Evolutionary conservation across 495 filamentous ascomycete species (phyloP), one percentile per base, ranked within the genome.

Genomic region (Penicillium psychrofluorescens): DNA sequence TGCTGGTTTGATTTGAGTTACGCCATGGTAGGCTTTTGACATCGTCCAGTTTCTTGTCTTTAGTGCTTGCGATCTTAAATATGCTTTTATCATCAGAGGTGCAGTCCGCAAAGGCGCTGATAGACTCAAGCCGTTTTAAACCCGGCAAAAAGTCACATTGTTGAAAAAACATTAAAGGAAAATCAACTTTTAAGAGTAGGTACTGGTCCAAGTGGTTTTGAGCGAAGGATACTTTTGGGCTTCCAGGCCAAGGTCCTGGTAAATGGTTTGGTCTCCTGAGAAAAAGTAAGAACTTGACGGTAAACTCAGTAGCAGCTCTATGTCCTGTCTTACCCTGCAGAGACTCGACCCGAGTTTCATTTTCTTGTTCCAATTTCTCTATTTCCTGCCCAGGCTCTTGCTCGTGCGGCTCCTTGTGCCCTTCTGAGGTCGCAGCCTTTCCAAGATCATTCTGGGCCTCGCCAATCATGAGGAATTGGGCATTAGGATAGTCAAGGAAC

Each of bases 391-490:
- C 63, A 2, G 84, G 85, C 15, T 79, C 74, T 45, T 78, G 74
- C 45, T 86, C 80, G 32, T 66, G 72, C 48, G 77, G 70, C 45
- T 84, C 77, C 27, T 67, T 75, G 4, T 71, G 62, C 41, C 77
- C 66, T 49, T 81, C 75, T 41, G 81, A 78, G 35, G 76, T 77
- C 6, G 61, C 59, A 1, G 85, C 85, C 52, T 83, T 86, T 8
- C 72, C 70, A 29, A 86, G 56, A 1, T 62, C 57, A 7, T 77
- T 77, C 2, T 78, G 70, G 1, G 75, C 77, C 53, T 89, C 83
- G 14, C 91, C 90, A 48, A 95, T 81, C 47, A 95, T 72, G 12
- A 95, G 66, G 41, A 95, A 78, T 56, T 95, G 89, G 0, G 87
- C 77, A 51, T 88, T 86, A 15, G 74, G 73, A 55, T 85, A 88